These are phyloP conservation scores for Corinectria fuckeliana DNA, from an alignment of 2,329 filamentous ascomycete species.

Conservation along the genomic window DNA sequence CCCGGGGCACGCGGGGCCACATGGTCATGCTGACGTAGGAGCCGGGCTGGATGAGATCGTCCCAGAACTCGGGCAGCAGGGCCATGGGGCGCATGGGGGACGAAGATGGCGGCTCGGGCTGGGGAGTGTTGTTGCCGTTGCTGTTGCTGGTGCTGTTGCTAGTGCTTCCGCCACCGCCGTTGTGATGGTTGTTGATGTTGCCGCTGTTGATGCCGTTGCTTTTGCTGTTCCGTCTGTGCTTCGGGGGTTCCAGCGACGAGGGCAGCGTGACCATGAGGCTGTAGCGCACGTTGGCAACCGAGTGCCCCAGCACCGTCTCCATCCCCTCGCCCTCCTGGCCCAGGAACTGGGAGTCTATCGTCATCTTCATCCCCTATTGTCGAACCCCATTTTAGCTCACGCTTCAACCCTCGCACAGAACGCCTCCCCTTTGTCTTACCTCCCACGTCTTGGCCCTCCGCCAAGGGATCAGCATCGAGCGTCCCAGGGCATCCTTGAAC, in stretches of 20 bases:
- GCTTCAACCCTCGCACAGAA: not conserved
- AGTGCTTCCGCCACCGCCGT: not conserved
- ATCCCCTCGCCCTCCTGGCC: constrained; percentile 3
- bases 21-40: constrained; percentile 15
- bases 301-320: not conserved
- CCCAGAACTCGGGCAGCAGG: constrained; percentile 22
- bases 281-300: constrained; percentile 15
- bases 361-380: constrained; percentile 25
- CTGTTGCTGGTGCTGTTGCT: not conserved
- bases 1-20: constrained; percentile 6
- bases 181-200: not conserved
- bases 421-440: constrained; percentile 6
- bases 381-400: not conserved
- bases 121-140: not conserved
- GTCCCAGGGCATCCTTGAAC: constrained; percentile 15
- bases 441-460: constrained; percentile 25
- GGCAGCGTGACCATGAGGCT: constrained; percentile 12
- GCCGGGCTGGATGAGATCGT: constrained; percentile 21
- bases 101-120: not conserved
- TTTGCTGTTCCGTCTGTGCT: not conserved
- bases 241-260: constrained; percentile 11
- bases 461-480: constrained; percentile 19
- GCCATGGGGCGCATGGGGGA: constrained; percentile 12
- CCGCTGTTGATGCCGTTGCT: not conserved
- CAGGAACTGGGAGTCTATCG: constrained; percentile 17